Base-by-base conservation (phyloP, 441 rosid species). In the Erodium texanum region DNA sequence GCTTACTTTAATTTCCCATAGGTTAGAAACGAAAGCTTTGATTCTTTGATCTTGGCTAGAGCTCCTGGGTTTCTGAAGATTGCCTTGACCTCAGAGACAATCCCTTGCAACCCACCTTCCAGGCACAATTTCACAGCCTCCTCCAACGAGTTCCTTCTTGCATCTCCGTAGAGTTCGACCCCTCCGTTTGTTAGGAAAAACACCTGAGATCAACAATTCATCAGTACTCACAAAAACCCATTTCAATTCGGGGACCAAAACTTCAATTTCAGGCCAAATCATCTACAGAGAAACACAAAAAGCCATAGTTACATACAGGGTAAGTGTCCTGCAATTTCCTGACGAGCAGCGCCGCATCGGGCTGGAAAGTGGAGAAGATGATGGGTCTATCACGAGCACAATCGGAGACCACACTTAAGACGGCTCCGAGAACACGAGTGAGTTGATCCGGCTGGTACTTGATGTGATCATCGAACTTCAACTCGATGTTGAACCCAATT, bases 141-240 rank as follows among this genome's bases (percentile, higher is more conserved):
- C 83, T 85, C 98, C 73, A 93, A 48, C 0, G 97, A 90, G 67
- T 93, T 93, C 75, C 98, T 88, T 71, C 97, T 83, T 6, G 5
- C 72, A 68, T 93, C 96, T 45, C 73, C 54, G 79, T 81, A 90
- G 58, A 75, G 50, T 78, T 84, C 84, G 1, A 74, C 73, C 48
- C 97, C 98, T 10, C 94, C 97, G 65, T 88, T 77, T 9, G 97
- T 93, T 74, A 93, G 73, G 72, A 93, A 93, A 86, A 79, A 89
- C 2, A 89, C 96, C 97, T 90, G 77, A 6, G 8, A 45, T 32
- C 61, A 27, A 59, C 52, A 43, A 43, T 3, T 36, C 52, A 43
- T 43, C 52, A 43, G n/a, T 43, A 43, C 52, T n/a, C 5, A 5
- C n/a, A 36, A 36, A 36, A 36, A 36, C 43, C 43, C 43, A 36